Base-by-base conservation (phyloP, 1,284 basidiomycete genomes). In the Fomes fomentarius region DNA sequence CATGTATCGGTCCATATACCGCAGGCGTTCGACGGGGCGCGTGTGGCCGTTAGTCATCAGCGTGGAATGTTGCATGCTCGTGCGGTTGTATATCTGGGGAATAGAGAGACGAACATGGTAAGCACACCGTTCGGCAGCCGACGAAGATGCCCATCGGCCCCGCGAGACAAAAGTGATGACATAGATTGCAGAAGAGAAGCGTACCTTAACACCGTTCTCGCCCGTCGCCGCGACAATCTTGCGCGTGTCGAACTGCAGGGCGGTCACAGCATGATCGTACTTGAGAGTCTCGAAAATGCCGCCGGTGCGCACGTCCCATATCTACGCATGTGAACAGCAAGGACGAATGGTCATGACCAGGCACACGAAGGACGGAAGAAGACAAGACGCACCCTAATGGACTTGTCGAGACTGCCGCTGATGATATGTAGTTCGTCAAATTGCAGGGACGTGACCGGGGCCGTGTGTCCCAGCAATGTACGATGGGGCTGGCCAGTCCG, bases 1-100 rank as follows among this genome's bases (percentile, higher is more conserved):
- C 45, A 98, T 80, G 73, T 98, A 99, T 56, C 90, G 87, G 74
- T 99, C 96, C 87, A 98, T 97, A 74, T 97, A 99, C 50, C 96
- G 82, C 63, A 99, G 75, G 60, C 83, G 83, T 73, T 97, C 93
- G n/a, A 88, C 90, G 0, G 96, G 95, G 61, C 85, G 87, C 21
- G 84, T 91, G 71, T 99, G 97, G 11, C 96, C 97, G 68, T 98
- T 98, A 21, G 90, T 91, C 40, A 83, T 71, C 49, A 99, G 74
- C 33, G 89, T 82, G 10, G 91, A 90, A 61, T 95, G 89, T 69
- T 96, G 92, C 76, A 91, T 86, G 57, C 90, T 95, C 14, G 94
- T 98, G 30, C 96, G 89, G 73, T 99, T 99, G 75, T 95, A 99
- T 39, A 96, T 83, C 93, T 96, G 64, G 52, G 28, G 43, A 41